A percentile compares a stretch with the other conserved stretches of the same genome.
These are phyloP conservation scores for Neurospora hispaniola DNA, from an alignment of 495 filamentous ascomycete species.

Conservation along the genomic window DNA sequence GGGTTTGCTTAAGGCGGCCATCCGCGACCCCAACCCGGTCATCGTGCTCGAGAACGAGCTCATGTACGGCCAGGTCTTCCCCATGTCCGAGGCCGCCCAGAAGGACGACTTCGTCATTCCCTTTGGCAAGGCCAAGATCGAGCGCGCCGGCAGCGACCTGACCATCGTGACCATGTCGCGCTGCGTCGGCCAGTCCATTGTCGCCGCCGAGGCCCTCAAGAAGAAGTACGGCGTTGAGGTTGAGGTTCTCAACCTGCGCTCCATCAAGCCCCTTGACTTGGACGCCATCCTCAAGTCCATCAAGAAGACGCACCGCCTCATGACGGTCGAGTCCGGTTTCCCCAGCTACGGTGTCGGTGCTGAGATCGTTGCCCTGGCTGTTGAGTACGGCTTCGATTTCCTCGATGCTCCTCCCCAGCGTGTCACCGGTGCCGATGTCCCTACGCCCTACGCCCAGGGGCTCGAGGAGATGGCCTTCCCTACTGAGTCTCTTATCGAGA, in stretches of 20 bases:
- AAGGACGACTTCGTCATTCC: slow-evolving; percentile 92
- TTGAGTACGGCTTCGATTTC: slow-evolving; percentile 98
- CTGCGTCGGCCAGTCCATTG: slow-evolving; percentile 85
- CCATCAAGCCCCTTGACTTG: slow-evolving; percentile 90
- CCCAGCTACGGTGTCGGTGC: slow-evolving; percentile 84
- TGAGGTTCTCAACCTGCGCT: slow-evolving; percentile 97
- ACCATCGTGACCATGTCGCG: slow-evolving; percentile 92
- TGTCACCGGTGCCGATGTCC: slow-evolving; percentile 92
- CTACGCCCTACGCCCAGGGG: slow-evolving; percentile 80
- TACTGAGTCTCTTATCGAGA: slow-evolving; percentile 68
- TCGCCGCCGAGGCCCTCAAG: slow-evolving; percentile 81
- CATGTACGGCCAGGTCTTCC: slow-evolving; percentile 86
- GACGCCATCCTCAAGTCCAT: slow-evolving; percentile 91
- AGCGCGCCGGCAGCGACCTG: slow-evolving; percentile 88
- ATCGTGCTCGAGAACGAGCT: slow-evolving; percentile 95
- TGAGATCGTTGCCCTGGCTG: slow-evolving; percentile 85
- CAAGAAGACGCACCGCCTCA: slow-evolving; percentile 92
- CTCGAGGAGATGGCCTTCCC: slow-evolving; percentile 93
- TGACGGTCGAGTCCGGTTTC: slow-evolving; percentile 92
- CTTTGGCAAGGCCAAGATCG: slow-evolving; percentile 97
- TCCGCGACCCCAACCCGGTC: slow-evolving; percentile 95
- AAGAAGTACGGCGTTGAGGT: slow-evolving; percentile 91
- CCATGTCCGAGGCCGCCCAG: slow-evolving; percentile 92
- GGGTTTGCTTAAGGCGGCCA: slow-evolving; percentile 93
- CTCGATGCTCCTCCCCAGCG: slow-evolving; percentile 85